Evolutionary conservation across 805 yeast species (phyloP).

Genomic region (Metschnikowia lochheadii): DNA sequence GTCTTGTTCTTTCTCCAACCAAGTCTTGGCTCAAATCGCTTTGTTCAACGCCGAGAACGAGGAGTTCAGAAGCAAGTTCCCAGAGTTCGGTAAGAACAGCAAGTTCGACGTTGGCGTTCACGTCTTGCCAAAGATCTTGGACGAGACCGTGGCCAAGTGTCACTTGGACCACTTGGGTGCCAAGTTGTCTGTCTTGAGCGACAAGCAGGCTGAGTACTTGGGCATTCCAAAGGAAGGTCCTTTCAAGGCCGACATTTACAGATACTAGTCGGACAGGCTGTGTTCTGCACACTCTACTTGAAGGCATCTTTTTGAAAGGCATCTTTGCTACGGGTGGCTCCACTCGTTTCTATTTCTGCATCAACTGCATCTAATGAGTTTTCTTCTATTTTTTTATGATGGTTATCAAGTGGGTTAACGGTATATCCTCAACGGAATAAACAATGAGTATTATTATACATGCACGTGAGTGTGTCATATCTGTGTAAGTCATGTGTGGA

Average conservation of each 20-base stretch:
- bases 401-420: slow-evolving; percentile 22
- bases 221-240: slow-evolving; percentile 93
- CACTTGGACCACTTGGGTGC: slow-evolving; percentile 95
- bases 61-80: slow-evolving; percentile 71
- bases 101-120: slow-evolving; percentile 91
- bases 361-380: slow-evolving; percentile 44
- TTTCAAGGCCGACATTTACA: slow-evolving; percentile 96
- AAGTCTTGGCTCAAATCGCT: slow-evolving; percentile 90
- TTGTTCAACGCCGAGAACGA: slow-evolving; percentile 79
- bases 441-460: slow-evolving; percentile 6
- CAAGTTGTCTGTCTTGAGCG: slow-evolving; percentile 69
- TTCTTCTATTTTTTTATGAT: slow-evolving; percentile 17
- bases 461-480: not conserved
- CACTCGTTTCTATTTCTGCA: slow-evolving; percentile 31
- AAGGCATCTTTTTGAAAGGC: slow-evolving; percentile 11
- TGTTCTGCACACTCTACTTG: slow-evolving; percentile 7
- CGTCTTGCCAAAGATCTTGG: slow-evolving; percentile 94
- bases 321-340: slow-evolving; percentile 3
- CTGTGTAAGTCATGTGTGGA: too few species aligned
- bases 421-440: slow-evolving; percentile 41
- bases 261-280: slow-evolving; percentile 58
- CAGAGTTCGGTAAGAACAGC: slow-evolving; percentile 91
- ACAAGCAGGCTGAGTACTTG: slow-evolving; percentile 89
- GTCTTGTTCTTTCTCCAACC: slow-evolving; percentile 99
- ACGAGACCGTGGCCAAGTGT: slow-evolving; percentile 96